phyloP scores from a whole-genome alignment of 2,329 filamentous ascomycete genomes.

The Atkinsonella texensis region DNA sequence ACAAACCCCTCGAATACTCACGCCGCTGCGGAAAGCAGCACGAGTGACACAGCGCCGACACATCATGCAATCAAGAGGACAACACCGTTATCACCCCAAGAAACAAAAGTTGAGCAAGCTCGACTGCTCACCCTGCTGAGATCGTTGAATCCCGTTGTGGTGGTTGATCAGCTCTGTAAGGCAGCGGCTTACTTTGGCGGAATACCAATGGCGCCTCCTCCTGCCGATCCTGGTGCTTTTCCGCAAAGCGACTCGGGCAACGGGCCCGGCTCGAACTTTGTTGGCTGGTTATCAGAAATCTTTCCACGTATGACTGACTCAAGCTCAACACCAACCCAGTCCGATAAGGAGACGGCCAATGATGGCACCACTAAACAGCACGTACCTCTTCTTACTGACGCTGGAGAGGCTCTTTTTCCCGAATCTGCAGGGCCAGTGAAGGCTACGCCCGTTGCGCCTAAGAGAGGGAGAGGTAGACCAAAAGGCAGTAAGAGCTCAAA shows the following conservation, averaged over 20 bases:
- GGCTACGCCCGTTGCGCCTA: constrained; percentile 13
- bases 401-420: neutral
- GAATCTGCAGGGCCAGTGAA: neutral
- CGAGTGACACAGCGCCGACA: constrained; percentile 2
- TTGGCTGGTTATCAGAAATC: constrained; percentile 52
- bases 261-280: constrained; percentile 44
- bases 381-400: neutral
- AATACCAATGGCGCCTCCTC: constrained; percentile 40
- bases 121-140: constrained; percentile 45
- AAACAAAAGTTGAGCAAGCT: constrained; percentile 48
- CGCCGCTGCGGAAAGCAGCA: neutral
- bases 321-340: neutral
- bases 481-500: constrained; percentile 38
- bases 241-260: constrained; percentile 44
- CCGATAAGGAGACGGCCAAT: neutral
- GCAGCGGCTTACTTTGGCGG: constrained; percentile 53
- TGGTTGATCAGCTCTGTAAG: constrained; percentile 52
- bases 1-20: neutral
- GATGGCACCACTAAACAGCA: neutral
- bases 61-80: neutral
- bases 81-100: constrained; percentile 21
- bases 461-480: constrained; percentile 39
- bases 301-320: constrained; percentile 23
- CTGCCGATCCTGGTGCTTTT: constrained; percentile 35
- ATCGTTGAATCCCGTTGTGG: constrained; percentile 39